Percentiles rank a stretch among this genome's conserved stretches.
phyloP scores from a whole-genome alignment of 257 asterid species.

The Mentha longifolia region DNA sequence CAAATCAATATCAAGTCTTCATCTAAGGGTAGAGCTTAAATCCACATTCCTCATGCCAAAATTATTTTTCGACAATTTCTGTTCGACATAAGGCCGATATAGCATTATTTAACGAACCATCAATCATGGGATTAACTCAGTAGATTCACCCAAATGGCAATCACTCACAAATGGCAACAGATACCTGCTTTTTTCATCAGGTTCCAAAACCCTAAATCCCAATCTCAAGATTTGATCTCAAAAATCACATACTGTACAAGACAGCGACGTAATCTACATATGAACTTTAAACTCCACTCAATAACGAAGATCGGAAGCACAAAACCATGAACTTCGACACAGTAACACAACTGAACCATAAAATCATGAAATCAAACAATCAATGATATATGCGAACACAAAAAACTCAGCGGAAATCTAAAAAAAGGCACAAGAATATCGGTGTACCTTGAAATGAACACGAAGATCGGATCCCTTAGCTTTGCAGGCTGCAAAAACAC shows the following conservation, averaged over 20 bases:
- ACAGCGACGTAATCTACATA: background rate
- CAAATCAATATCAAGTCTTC: no score
- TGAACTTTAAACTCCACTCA: background rate
- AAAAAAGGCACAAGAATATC: background rate
- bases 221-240: background rate
- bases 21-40: background rate
- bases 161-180: background rate
- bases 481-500: slow-evolving; percentile 56
- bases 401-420: background rate
- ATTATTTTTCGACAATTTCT: background rate
- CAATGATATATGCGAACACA: background rate
- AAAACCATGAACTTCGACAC: background rate
- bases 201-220: background rate
- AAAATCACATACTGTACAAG: background rate
- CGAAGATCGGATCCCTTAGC: slow-evolving; percentile 62
- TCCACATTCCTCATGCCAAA: background rate
- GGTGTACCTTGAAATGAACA: slow-evolving; percentile 59
- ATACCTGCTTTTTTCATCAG: background rate
- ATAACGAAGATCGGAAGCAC: background rate
- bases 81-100: slow-evolving; percentile 12
- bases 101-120: slow-evolving; percentile 59
- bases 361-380: background rate
- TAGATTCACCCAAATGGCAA: background rate
- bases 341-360: background rate
- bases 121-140: background rate